Percentiles rank a stretch among this genome's conserved stretches.
phyloP scores from a whole-genome alignment of 75 land plant genomes.

The Cunninghamia lanceolata region DNA sequence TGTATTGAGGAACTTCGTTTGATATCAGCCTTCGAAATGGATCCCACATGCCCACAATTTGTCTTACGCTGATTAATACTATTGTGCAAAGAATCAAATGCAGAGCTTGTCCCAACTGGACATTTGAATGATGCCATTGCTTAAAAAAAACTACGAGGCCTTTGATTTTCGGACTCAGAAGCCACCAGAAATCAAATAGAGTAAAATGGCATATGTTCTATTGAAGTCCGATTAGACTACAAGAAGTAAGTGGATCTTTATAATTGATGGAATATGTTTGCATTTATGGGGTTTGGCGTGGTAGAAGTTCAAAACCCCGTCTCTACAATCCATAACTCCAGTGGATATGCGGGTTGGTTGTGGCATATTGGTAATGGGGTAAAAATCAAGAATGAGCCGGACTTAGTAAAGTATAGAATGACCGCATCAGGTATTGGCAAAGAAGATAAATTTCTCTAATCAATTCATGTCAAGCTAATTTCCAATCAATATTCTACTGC shows the following conservation, averaged over 20 bases:
- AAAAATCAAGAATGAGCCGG: too few species aligned
- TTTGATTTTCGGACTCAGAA: not conserved
- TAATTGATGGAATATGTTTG: not conserved
- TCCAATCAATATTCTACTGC: too few species aligned
- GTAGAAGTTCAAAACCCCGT: too few species aligned
- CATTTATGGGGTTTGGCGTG: not conserved
- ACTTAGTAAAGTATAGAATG: too few species aligned
- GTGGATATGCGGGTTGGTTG: too few species aligned
- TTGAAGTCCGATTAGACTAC: not conserved
- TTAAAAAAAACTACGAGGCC: not conserved
- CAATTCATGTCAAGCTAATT: too few species aligned
- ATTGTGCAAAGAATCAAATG: not conserved
- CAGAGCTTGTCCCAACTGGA: not conserved
- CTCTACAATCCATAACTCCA: too few species aligned
- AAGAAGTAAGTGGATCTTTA: not conserved
- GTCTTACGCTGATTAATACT: not conserved
- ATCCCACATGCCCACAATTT: not conserved
- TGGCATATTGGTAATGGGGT: too few species aligned
- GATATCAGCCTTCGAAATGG: not conserved
- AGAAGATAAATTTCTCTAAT: too few species aligned
- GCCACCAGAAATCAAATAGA: not conserved
- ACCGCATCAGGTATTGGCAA: too few species aligned
- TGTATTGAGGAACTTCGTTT: not conserved
- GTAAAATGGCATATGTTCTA: not conserved
- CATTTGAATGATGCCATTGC: not conserved